A percentile compares a stretch with the other conserved stretches of the same genome.
Conservation (phyloP, 345 rosid genomes). For the Schrenkiella parvula region DNA sequence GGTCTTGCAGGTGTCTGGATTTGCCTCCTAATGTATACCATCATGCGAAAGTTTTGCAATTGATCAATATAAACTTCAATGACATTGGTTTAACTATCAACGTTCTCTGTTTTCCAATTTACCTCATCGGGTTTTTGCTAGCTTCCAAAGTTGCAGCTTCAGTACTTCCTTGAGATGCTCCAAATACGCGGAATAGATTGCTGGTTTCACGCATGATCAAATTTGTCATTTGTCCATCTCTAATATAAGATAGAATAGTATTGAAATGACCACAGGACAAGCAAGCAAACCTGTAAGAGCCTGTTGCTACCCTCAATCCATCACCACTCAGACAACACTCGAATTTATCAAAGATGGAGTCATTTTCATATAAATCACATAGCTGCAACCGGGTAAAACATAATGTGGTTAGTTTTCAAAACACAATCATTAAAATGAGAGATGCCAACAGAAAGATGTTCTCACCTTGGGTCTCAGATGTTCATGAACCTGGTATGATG, state of each 20-base stretch:
- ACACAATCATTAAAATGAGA: slow-evolving; percentile 3
- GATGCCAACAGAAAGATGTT: slow-evolving; percentile 4
- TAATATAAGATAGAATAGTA: neutral
- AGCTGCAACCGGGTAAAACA: slow-evolving; percentile 46
- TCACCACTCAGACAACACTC: slow-evolving; percentile 97
- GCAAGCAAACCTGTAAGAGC: slow-evolving; percentile 82
- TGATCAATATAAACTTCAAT: neutral
- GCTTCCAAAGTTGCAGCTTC: slow-evolving; percentile 98
- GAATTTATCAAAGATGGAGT: slow-evolving; percentile 97
- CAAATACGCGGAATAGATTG: slow-evolving; percentile 97
- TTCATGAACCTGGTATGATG: slow-evolving; percentile 96
- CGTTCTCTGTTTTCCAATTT: slow-evolving; percentile 6
- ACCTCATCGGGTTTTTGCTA: slow-evolving; percentile 99
- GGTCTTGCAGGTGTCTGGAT: slow-evolving; percentile 92
- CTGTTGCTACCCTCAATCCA: slow-evolving; percentile 92
- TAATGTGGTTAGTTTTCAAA: slow-evolving; percentile 2
- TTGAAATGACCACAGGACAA: slow-evolving; percentile 17
- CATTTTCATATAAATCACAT: slow-evolving; percentile 96
- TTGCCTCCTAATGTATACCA: slow-evolving; percentile 44
- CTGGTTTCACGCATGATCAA: slow-evolving; percentile 35
- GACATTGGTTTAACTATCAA: neutral
- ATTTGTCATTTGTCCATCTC: neutral
- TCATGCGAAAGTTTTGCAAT: neutral
- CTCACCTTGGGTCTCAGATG: slow-evolving; percentile 84
- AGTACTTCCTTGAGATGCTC: slow-evolving; percentile 65